Base-by-base conservation (phyloP, 2,329 filamentous ascomycete genomes). In the Epichloe amarillans region DNA sequence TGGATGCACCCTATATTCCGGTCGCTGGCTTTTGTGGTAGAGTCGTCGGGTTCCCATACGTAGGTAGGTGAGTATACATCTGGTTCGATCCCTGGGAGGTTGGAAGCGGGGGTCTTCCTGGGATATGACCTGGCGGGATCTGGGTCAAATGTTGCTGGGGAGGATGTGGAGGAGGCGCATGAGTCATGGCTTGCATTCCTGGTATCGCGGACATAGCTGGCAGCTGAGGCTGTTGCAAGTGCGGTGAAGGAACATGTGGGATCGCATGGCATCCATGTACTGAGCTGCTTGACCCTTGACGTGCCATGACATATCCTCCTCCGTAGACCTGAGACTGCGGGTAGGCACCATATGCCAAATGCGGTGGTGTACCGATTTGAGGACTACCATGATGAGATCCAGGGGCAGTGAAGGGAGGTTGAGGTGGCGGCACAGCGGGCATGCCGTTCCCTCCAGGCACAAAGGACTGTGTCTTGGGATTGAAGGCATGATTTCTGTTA, bases 401-500 rank as follows among this genome's bases (percentile, higher is more conserved):
- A 8, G 68, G 68, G 36, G 72, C 72, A 42, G 66, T 72, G 54
- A 73, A 79, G 1, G 71, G 69, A 15, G 70, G 70, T 54, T 72
- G 68, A 5, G 73, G 69, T 35, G 69, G 68, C 40, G 72, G 74
- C 56, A 73, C 70, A 3, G 73, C 69, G 33, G 70, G 66, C 64
- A 76, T 72, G 26, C 72, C 69, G 55, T 66, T 72, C 54, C 79
- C 62, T 17, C 68, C 66, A 45, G 91, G 91, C 23, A 95, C 80
- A 66, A 97, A 96, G 0, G 90, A 86, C 62, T 95, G 87, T 15
- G 87, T 96, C 69, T 95, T 90, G 1, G 90, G 91, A 62, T 96
- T 96, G 71, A 97, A 96, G 12, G 85, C 81, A 59, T 88, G 87
- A 48, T 68, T 69, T 52, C 89, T 78, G 62, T 86, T 88, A 57